Base-by-base conservation (phyloP, 2,329 filamentous ascomycete species). In the Colletotrichum costaricense region DNA sequence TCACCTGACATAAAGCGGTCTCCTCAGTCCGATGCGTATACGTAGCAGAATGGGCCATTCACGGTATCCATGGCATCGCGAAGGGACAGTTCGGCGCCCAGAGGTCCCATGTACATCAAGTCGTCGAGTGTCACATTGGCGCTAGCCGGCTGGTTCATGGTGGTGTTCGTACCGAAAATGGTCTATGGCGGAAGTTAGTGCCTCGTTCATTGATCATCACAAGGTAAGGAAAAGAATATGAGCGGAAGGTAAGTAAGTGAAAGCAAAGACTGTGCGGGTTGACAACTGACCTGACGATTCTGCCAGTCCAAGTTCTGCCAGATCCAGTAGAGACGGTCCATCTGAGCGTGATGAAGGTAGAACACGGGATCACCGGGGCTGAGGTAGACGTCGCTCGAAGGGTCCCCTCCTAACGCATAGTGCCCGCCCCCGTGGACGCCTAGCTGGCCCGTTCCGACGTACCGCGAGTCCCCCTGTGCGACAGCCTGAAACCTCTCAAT, bases 321-420 rank as follows among this genome's bases (percentile, higher is more conserved):
- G 75, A 87, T 83, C 77, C 83, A 86, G 78, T 85, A 86, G 68
- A 85, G 79, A 16, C 85, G 80, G 73, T 87, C 86, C 64, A 88
- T 83, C 75, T 84, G 81, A 0, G 78, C 83, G 69, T 87, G 86
- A 73, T 87, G 86, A 11, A 85, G 77, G 63, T 81, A 86, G 78
- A 87, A 87, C 4, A 77, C 83, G 1, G 85, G 85, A 73, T 87
- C 86, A 7, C 83, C 80, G 1, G 86, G 81, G 12, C 83, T 85
- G 60, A 83, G 80, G 75, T 83, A 85, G 76, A 86, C 80, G 73
- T 87, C 86, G 62, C 82, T 79, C 24, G 84, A 85, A 14, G 85
- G 85, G 76, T 87, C 85, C 38, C 86, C 85, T 16, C 82, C 84
- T 16, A 84, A 80, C 30, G 80, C 80, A 76, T 81, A 86, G 76